Evolutionary conservation across 2,329 filamentous ascomycete genomes (phyloP), one percentile per base, ranked within the genome.

Genomic region (Bipolaris cookei): DNA sequence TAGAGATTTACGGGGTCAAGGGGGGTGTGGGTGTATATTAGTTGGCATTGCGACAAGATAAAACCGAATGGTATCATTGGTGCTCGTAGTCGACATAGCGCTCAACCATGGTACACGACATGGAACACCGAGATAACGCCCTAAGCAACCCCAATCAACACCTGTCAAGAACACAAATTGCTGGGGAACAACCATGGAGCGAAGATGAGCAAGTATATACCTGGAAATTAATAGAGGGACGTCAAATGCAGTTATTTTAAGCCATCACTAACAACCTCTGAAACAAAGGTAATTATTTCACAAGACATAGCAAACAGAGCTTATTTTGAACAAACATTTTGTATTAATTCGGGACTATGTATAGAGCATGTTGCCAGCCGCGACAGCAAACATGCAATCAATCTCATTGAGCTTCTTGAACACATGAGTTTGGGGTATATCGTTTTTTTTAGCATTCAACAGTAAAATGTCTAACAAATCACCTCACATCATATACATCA

Each of bases 391-490:
- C 47, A 42, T 21, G 23, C 25, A 16, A 23, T 13, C 47, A 16
- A 51, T 37, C 44, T 32, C 20, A n/a, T 56, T 20, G 13, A 32
- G 14, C 35, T 20, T 42, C n/a, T 56, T 13, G 18, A 30, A 46
- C 20, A 20, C 38, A 50, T 28, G 25, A 50, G 32, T 51, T 45
- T 38, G 38, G 48, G 37, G 42, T 56, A 56, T 56, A 52, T 56
- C 47, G 23, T 51, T 32, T 32, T 32, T 35, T 37, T 18, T 30
- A 42, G 35, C 42, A 47, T 51, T 37, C 38, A 47, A 34, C 42
- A 35, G 35, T 20, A 51, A 46, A 13, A 30, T 49, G 46, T 44
- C 37, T 21, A 16, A 5, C 14, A 16, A 48, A 48, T 23, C 32
- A 48, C 32, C 45, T 16, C 14, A 20, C 39, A 25, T 42, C 18